These are phyloP conservation scores for Lyophyllum atratum DNA, from an alignment of 768 basidiomycete species.

Conservation along the genomic window DNA sequence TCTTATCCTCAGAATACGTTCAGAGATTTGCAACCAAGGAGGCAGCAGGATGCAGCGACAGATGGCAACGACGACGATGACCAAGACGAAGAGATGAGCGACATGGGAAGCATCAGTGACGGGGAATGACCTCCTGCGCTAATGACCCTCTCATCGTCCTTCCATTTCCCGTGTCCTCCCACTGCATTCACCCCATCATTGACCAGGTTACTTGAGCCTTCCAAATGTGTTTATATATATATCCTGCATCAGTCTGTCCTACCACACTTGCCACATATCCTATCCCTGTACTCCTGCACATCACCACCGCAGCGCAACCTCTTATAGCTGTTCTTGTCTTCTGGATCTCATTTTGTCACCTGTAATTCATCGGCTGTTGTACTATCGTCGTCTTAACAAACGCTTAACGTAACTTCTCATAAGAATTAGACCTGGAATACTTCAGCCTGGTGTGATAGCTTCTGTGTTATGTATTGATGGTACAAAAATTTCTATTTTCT, in stretches of 20 bases:
- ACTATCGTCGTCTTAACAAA: slow-evolving; percentile 13
- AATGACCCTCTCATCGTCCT: background rate
- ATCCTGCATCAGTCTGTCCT: slow-evolving; percentile 12
- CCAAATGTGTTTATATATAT: slow-evolving; percentile 19
- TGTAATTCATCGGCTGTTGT: slow-evolving; percentile 21
- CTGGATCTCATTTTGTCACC: slow-evolving; percentile 16
- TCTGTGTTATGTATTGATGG: slow-evolving; percentile 37
- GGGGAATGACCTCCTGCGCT: slow-evolving; percentile 43
- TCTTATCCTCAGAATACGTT: slow-evolving; percentile 80
- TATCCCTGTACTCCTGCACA: slow-evolving; percentile 15
- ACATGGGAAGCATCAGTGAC: slow-evolving; percentile 81
- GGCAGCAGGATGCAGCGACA: slow-evolving; percentile 74
- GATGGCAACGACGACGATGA: slow-evolving; percentile 66
- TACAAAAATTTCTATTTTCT: slow-evolving; percentile 72
- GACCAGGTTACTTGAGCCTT: slow-evolving; percentile 2
- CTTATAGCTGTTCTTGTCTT: slow-evolving; percentile 8
- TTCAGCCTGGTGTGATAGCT: slow-evolving; percentile 15
- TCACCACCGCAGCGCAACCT: slow-evolving; percentile 2
- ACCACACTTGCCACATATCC: slow-evolving; percentile 3
- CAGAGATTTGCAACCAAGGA: slow-evolving; percentile 91
- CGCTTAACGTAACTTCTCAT: slow-evolving; percentile 6
- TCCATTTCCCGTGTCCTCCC: background rate
- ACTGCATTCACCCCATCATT: slow-evolving; percentile 13
- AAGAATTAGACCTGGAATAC: background rate
- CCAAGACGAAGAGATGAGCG: slow-evolving; percentile 86